A percentile compares a stretch with the other conserved stretches of the same genome.
Evolutionary conservation across 164 flowering plant genomes (phyloP).

Genomic region (Pachysandra terminalis): DNA sequence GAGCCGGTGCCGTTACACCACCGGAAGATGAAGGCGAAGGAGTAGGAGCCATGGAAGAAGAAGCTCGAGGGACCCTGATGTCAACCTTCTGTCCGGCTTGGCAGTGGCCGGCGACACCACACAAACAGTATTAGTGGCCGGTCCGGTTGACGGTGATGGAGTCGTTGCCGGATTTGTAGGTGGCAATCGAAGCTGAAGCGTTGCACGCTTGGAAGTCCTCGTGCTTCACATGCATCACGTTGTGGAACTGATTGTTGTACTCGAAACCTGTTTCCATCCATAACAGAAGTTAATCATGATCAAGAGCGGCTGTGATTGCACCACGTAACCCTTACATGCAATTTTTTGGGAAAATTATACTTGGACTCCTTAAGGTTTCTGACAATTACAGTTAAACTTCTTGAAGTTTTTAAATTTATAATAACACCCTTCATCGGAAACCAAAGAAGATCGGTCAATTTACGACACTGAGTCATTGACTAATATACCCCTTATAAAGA

Average conservation of each 20-base stretch:
- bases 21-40: conserved; percentile 18
- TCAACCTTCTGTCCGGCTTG: conserved; percentile 65
- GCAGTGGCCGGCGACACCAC: conserved; percentile 74
- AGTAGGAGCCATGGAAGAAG: conserved; percentile 16
- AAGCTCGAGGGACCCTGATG: conserved; percentile 29
- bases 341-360: no score
- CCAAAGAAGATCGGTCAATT: no score
- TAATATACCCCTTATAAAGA: no score
- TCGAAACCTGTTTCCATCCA: conserved; percentile 37
- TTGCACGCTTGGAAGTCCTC: conserved; percentile 55
- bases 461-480: no score
- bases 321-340: no score
- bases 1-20: conserved; percentile 12
- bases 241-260: conserved; percentile 54
- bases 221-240: conserved; percentile 59
- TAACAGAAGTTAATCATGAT: no score
- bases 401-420: no score
- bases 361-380: no score
- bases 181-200: conserved; percentile 32
- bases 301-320: no score
- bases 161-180: conserved; percentile 53
- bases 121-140: conserved; percentile 59
- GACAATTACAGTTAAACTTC: no score
- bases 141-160: conserved; percentile 30
- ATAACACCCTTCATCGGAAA: no score